Evolutionary conservation across 331 rosid species (phyloP).

Genomic region (Telfairia occidentalis): DNA sequence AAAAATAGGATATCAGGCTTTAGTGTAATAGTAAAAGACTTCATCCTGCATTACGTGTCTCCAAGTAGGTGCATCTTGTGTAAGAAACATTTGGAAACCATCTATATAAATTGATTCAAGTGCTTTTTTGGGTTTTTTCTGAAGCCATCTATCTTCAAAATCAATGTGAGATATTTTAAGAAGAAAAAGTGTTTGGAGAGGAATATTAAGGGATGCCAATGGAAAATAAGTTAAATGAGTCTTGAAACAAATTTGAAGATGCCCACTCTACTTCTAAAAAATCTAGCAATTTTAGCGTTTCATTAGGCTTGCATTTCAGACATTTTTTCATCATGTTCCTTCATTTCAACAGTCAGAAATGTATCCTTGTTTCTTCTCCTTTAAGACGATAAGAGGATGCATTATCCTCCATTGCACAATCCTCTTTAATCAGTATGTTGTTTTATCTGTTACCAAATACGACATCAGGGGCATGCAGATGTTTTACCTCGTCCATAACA

Average conservation of each 20-base stretch:
- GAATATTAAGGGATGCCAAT: neutral
- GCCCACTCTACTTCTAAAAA: neutral
- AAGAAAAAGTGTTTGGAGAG: neutral
- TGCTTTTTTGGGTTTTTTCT: neutral
- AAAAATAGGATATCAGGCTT: slow-evolving; percentile 21
- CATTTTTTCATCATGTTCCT: neutral
- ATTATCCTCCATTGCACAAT: neutral
- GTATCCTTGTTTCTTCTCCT: neutral
- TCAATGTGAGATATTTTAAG: neutral
- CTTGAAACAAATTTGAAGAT: slow-evolving; percentile 2
- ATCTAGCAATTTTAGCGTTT: neutral
- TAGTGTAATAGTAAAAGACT: neutral
- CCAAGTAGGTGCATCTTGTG: neutral
- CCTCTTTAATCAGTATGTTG: neutral
- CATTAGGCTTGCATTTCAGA: neutral
- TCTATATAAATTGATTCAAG: neutral
- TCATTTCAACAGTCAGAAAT: neutral
- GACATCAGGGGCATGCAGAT: neutral
- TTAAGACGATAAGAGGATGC: neutral
- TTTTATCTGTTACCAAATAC: neutral
- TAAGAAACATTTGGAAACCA: neutral
- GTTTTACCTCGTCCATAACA: neutral
- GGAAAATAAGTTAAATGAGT: neutral
- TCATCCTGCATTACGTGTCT: neutral
- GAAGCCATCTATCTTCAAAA: neutral